A percentile compares a stretch with the other conserved stretches of the same genome.
Evolutionary conservation across 208 protist species (phyloP).

Genomic region (Leptomonas pyrrhocoris): DNA sequence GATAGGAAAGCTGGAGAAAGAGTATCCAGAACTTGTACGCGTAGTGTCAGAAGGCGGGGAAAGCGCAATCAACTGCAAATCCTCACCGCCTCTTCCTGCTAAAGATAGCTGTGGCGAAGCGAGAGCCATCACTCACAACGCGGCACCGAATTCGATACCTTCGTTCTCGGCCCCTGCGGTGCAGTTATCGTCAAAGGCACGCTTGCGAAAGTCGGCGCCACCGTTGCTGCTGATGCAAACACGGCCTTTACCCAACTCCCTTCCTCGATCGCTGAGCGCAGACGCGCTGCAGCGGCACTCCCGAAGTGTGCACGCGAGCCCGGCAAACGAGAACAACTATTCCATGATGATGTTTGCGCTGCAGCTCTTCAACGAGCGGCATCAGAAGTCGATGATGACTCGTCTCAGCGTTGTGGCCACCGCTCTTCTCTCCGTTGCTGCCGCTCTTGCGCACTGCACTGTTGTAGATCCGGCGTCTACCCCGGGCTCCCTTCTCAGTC

Average conservation of each 20-base stretch:
- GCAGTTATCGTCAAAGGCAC: neutral
- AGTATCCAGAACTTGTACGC: slow-evolving; percentile 31
- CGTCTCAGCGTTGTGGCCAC: slow-evolving; percentile 38
- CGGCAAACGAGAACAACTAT: neutral
- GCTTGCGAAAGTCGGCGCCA: slow-evolving; percentile 1
- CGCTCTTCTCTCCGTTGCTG: slow-evolving; percentile 27
- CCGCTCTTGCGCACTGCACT: slow-evolving; percentile 49
- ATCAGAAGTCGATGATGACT: slow-evolving; percentile 49
- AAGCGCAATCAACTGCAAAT: neutral
- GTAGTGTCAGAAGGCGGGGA: neutral
- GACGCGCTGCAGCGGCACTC: neutral
- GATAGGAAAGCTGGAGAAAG: slow-evolving; percentile 47
- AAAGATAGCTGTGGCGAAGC: neutral
- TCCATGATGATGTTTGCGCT: slow-evolving; percentile 34
- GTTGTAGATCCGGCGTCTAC: slow-evolving; percentile 38
- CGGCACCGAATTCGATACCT: neutral
- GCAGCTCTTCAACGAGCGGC: slow-evolving; percentile 49
- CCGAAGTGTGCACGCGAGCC: neutral
- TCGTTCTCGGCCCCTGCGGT: neutral
- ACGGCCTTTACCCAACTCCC: neutral
- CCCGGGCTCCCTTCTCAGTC: slow-evolving; percentile 38
- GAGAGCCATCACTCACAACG: neutral
- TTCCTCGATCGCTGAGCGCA: neutral
- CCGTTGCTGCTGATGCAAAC: slow-evolving; percentile 6
- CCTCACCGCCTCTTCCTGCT: neutral